Conservation (phyloP, 495 filamentous ascomycete species). For the Xylaria venustula region DNA sequence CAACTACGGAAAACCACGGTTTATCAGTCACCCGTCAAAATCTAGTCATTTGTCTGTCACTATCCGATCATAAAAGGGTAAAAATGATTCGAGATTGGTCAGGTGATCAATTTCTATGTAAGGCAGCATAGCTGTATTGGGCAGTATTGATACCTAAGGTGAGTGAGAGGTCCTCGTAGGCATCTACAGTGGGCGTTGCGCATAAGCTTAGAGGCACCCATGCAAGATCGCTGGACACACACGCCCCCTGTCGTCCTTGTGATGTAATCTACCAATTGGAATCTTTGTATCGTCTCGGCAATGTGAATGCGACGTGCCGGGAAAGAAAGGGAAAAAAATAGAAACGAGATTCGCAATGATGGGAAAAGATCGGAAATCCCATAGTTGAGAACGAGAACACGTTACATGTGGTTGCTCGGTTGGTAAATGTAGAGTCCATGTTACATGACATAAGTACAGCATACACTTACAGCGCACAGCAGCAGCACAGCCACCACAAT, state of each 20-base stretch:
- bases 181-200: neutral
- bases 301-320: neutral
- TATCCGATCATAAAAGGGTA: too few species aligned
- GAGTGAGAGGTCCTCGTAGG: neutral
- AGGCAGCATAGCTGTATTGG: too few species aligned
- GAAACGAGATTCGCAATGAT: neutral
- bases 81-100: too few species aligned
- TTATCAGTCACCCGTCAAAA: too few species aligned
- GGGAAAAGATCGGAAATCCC: conserved; percentile 5
- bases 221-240: neutral
- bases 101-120: neutral
- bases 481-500: conserved; percentile 5
- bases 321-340: neutral
- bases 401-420: neutral
- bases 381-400: neutral
- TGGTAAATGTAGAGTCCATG: neutral
- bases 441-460: too few species aligned
- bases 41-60: neutral
- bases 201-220: conserved; percentile 1
- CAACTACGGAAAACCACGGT: conserved; percentile 2
- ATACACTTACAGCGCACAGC: neutral
- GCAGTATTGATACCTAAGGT: neutral
- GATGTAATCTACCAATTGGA: neutral
- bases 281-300: neutral
- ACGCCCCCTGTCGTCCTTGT: neutral